Evolutionary conservation across 2,329 filamentous ascomycete species (phyloP).

Genomic region (Nigrograna mackinnonii): DNA sequence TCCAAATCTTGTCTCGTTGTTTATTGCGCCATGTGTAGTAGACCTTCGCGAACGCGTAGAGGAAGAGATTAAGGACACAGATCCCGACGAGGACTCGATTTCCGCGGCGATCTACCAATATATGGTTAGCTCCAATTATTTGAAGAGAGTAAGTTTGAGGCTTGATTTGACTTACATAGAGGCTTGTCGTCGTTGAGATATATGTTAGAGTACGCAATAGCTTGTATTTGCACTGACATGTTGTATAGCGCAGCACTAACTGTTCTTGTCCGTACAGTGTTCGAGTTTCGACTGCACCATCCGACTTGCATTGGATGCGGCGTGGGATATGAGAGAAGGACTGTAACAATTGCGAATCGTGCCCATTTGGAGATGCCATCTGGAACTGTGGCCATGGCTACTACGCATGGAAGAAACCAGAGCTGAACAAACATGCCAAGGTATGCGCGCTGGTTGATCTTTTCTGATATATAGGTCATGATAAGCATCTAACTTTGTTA

Average conservation of each 20-base stretch:
- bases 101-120: slow-evolving; percentile 38
- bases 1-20: slow-evolving; percentile 28
- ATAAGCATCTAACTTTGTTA: slow-evolving; percentile 29
- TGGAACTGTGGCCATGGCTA: slow-evolving; percentile 32
- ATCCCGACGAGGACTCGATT: slow-evolving; percentile 42
- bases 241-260: slow-evolving; percentile 46
- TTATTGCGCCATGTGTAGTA: slow-evolving; percentile 49
- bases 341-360: slow-evolving; percentile 41
- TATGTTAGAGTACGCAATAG: slow-evolving; percentile 52
- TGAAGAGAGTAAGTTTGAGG: background rate
- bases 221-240: slow-evolving; percentile 52
- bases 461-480: slow-evolving; percentile 49
- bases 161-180: slow-evolving; percentile 34
- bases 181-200: slow-evolving; percentile 56
- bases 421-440: slow-evolving; percentile 47
- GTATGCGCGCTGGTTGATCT: slow-evolving; percentile 52
- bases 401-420: slow-evolving; percentile 45
- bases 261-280: slow-evolving; percentile 43
- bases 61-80: slow-evolving; percentile 31
- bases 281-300: slow-evolving; percentile 44
- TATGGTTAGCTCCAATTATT: background rate
- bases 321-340: slow-evolving; percentile 46
- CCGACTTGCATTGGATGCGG: slow-evolving; percentile 46
- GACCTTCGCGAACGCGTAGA: slow-evolving; percentile 41
- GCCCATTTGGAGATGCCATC: slow-evolving; percentile 36